Evolutionary conservation across 495 filamentous ascomycete genomes (phyloP).

Genomic region (Apiosordaria backusii): DNA sequence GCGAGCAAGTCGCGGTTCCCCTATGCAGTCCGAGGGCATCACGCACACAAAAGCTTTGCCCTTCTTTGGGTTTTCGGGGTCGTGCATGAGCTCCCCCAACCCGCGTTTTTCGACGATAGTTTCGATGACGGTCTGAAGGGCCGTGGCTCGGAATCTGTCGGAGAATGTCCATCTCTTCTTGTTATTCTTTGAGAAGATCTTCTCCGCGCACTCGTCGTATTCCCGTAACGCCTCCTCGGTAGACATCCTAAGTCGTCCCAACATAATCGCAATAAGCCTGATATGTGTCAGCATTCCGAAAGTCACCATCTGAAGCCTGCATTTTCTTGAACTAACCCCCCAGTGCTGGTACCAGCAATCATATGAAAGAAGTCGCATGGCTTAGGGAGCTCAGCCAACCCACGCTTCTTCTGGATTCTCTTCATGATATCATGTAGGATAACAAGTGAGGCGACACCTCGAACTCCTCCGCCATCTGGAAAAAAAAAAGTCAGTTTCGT

Average conservation of each 20-base stretch:
- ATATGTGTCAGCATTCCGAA: neutral
- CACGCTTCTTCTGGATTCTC: constrained; percentile 18
- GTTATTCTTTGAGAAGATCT: constrained; percentile 28
- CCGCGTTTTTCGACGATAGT: constrained; percentile 11
- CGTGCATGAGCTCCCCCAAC: constrained; percentile 14
- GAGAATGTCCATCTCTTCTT: constrained; percentile 17
- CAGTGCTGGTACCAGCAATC: constrained; percentile 40
- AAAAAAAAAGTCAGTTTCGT: neutral
- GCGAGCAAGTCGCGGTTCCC: constrained; percentile 1
- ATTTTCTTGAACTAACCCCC: constrained; percentile 28
- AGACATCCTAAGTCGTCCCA: constrained; percentile 36
- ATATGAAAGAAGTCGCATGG: constrained; percentile 41
- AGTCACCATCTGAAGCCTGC: neutral
- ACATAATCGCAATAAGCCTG: constrained; percentile 37
- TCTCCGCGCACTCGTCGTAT: constrained; percentile 27
- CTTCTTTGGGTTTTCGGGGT: constrained; percentile 7
- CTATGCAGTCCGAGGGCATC: constrained; percentile 11
- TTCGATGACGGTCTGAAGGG: constrained; percentile 16
- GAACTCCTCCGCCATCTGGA: constrained; percentile 39
- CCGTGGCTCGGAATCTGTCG: constrained; percentile 10
- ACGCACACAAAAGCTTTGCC: constrained; percentile 22
- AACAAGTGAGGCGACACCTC: constrained; percentile 34
- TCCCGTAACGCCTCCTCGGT: constrained; percentile 28
- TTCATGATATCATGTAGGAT: constrained; percentile 37
- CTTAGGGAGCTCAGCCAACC: constrained; percentile 23